Conservation (phyloP, 139 green algal genomes). For the Desmodesmus armatus region DNA sequence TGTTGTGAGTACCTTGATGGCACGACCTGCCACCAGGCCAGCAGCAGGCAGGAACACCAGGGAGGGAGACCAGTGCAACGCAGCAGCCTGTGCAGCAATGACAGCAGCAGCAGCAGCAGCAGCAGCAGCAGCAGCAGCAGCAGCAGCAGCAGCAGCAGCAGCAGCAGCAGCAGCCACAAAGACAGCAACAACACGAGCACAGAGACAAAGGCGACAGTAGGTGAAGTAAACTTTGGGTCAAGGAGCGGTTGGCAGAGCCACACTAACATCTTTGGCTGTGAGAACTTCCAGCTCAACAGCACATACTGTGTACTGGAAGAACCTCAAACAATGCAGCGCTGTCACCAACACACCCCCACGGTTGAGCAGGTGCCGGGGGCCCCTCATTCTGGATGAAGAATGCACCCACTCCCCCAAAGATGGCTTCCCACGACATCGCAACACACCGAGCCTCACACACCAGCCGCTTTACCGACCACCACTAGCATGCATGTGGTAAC, state of each 20-base stretch:
- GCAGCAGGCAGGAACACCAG: conserved; percentile 26
- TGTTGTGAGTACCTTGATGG: conserved; percentile 1
- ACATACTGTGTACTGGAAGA: not conserved
- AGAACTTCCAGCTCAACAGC: not conserved
- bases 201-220: too few relatives aligned
- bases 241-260: not conserved
- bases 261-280: not conserved
- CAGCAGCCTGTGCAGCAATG: not conserved
- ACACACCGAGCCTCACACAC: not conserved
- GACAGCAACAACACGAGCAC: too few relatives aligned
- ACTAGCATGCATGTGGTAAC: not conserved
- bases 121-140: conserved; percentile 24
- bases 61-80: conserved; percentile 14
- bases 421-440: too few relatives aligned
- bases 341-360: not conserved
- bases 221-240: too few relatives aligned
- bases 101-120: not conserved
- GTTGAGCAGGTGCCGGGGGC: too few relatives aligned
- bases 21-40: conserved; percentile 21
- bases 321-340: not conserved
- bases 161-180: not conserved
- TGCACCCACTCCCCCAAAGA: too few relatives aligned
- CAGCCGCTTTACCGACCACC: not conserved
- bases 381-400: too few relatives aligned
- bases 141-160: not conserved